Evolutionary conservation across 352 stramenopile species (phyloP).

Genomic region (Pilasporangium apinafurcum): DNA sequence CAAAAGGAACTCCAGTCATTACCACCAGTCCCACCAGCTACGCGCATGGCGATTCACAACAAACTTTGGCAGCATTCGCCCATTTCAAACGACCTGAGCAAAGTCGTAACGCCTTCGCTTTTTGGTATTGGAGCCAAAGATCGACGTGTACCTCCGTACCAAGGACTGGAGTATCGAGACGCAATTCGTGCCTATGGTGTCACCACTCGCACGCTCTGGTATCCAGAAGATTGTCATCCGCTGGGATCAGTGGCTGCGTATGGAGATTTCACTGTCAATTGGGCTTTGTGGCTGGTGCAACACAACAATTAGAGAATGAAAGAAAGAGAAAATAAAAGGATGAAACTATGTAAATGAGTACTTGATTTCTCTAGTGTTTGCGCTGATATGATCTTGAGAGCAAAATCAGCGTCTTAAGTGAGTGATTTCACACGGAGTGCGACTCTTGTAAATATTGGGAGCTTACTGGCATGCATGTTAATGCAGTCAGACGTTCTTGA

Average conservation of each 20-base stretch:
- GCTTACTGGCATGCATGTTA: too few species aligned
- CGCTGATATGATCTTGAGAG: too few species aligned
- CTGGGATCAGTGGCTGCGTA: conserved; percentile 59
- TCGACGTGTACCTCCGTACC: conserved; percentile 82
- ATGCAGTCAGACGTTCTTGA: too few species aligned
- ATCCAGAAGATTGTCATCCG: conserved; percentile 70
- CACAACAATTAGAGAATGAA: conserved; percentile 18
- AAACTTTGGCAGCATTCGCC: conserved; percentile 88
- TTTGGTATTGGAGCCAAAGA: conserved; percentile 91
- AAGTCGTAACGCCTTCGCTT: conserved; percentile 87
- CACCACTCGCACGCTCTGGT: conserved; percentile 56
- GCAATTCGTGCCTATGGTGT: conserved; percentile 57
- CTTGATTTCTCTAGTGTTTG: too few species aligned
- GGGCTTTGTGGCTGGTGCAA: conserved; percentile 63
- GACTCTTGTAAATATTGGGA: too few species aligned
- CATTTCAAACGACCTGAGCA: conserved; percentile 77
- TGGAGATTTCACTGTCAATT: conserved; percentile 71
- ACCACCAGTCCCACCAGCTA: conserved; percentile 27
- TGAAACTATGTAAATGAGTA: too few species aligned
- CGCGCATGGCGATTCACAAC: conserved; percentile 48
- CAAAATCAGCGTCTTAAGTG: too few species aligned
- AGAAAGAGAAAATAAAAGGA: not conserved
- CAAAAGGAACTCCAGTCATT: conserved; percentile 17
- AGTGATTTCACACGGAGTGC: too few species aligned
- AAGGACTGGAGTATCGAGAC: conserved; percentile 93